Conservation (phyloP, 148 eudicot genomes). For the Euryodendron excelsum region DNA sequence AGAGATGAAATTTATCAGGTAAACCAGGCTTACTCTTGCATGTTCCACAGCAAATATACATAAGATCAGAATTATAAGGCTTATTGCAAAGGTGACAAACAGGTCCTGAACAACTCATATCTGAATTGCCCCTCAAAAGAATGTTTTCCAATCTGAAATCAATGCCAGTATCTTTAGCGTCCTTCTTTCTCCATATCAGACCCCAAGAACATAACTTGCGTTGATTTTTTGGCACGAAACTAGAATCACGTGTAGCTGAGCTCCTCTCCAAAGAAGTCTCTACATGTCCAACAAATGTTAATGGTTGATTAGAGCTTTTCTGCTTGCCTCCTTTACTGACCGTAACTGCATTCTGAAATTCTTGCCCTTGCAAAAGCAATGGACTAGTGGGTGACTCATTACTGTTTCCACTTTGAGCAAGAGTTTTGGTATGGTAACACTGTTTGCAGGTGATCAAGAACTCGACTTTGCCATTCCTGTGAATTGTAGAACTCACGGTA, state of each 20-base stretch:
- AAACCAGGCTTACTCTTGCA: slow-evolving; percentile 56
- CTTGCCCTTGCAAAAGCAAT: slow-evolving; percentile 66
- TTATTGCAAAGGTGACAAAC: slow-evolving; percentile 57
- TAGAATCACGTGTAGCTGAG: slow-evolving; percentile 27
- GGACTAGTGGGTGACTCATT: slow-evolving; percentile 78
- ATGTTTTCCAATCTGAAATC: slow-evolving; percentile 58
- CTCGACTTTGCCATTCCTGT: slow-evolving; percentile 42
- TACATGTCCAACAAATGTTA: slow-evolving; percentile 28
- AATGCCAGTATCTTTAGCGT: slow-evolving; percentile 43
- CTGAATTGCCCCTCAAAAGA: slow-evolving; percentile 44
- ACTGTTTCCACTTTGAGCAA: slow-evolving; percentile 29
- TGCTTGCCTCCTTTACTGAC: slow-evolving; percentile 29
- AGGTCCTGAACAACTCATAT: slow-evolving; percentile 26
- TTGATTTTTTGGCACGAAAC: slow-evolving; percentile 30
- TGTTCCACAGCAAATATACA: slow-evolving; percentile 67
- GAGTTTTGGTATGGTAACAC: slow-evolving; percentile 42
- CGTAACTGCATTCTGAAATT: slow-evolving; percentile 33
- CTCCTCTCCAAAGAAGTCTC: slow-evolving; percentile 36
- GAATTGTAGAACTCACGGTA: slow-evolving; percentile 48
- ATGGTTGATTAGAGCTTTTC: slow-evolving; percentile 25
- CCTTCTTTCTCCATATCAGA: slow-evolving; percentile 69
- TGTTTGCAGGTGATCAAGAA: slow-evolving; percentile 55
- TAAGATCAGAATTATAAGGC: slow-evolving; percentile 58
- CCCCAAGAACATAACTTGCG: slow-evolving; percentile 48
- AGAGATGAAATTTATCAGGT: background rate